Base-by-base conservation (phyloP, 2,329 filamentous ascomycete species). In the Stagonosporopsis chrysanthemi region DNA sequence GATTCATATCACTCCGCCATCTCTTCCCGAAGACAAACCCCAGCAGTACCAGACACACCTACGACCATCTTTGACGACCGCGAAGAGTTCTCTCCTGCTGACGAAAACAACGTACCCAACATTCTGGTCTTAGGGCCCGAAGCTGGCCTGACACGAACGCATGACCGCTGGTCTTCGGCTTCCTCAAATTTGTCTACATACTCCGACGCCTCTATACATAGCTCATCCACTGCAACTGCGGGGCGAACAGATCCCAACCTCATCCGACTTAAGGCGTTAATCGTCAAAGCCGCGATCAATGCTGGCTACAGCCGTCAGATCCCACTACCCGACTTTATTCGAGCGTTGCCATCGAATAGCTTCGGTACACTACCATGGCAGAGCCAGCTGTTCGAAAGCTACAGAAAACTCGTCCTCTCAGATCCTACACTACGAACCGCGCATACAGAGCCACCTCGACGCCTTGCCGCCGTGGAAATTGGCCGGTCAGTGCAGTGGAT, bases 61-160 rank as follows among this genome's bases (percentile, higher is more conserved):
- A 94, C 94, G 0, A 98, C 93, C 4, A 92, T 97, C 65, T 97
- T 97, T 67, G 94, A 97, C 74, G 93, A 98, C 71, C 92, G 90
- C 0, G 79, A 80, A 12, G 77, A 91, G 4, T 86, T 92, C 40
- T 96, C 92, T 0, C 91, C 94, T 53, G 67, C 74, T 12, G 90
- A 90, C 63, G 86, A 88, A 41, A 89, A 88, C 0, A 88, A 87
- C 36, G 85, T 92, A 52, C 93, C 92, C 6, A 96, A 97, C 70
- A 97, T 97, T 65, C 83, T 97, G 48, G 88, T 97, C 0, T 84
- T 97, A 0, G 92, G 92, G 2, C 90, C 91, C 4, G 84, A 85
- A 42, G 83, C 82, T 31, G 83, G 81, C 23, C 68, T 72, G 45
- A 76, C 73, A 12, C 69, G 74, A 31, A 78, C 75, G n/a, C 87